A percentile compares a stretch with the other conserved stretches of the same genome.
Evolutionary conservation across 257 asterid species (phyloP).

Genomic region (Plectranthus barbatus): DNA sequence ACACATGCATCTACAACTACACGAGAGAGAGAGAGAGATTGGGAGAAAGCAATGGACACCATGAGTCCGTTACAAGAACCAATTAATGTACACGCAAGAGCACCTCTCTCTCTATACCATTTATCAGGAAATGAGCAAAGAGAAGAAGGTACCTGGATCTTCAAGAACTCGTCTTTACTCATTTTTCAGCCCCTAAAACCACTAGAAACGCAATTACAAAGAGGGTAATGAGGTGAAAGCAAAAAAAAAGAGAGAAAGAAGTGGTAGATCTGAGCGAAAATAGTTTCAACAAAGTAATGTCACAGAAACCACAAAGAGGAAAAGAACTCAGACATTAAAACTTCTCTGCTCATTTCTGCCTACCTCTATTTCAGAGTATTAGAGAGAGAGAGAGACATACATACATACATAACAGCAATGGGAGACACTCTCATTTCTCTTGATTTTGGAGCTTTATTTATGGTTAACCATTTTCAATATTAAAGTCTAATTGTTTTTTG

Average conservation of each 20-base stretch:
- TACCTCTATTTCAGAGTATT: slow-evolving; percentile 59
- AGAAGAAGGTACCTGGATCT: slow-evolving; percentile 36
- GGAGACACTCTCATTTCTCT: slow-evolving; percentile 19
- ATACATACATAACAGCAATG: background rate
- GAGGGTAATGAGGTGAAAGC: slow-evolving; percentile 14
- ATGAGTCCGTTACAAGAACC: slow-evolving; percentile 6
- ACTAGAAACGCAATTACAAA: slow-evolving; percentile 1
- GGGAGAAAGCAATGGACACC: background rate
- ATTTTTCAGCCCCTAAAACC: slow-evolving; percentile 22
- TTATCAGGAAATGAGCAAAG: slow-evolving; percentile 10
- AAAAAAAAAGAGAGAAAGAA: background rate
- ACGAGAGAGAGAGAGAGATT: background rate
- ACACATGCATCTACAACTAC: background rate
- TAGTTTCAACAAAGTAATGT: slow-evolving; percentile 8
- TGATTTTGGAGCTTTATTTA: slow-evolving; percentile 33
- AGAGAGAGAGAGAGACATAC: slow-evolving; percentile 19
- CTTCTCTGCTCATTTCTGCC: slow-evolving; percentile 18
- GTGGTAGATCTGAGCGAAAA: slow-evolving; percentile 25
- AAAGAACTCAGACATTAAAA: slow-evolving; percentile 19
- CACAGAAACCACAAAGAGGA: slow-evolving; percentile 12
- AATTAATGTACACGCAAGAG: background rate
- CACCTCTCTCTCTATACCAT: slow-evolving; percentile 2
- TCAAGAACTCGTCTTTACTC: slow-evolving; percentile 52
- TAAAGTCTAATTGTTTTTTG: background rate
- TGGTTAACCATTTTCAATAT: slow-evolving; percentile 14